Base-by-base conservation (phyloP, 1,284 basidiomycete genomes). In the Chondrostereum purpureum region DNA sequence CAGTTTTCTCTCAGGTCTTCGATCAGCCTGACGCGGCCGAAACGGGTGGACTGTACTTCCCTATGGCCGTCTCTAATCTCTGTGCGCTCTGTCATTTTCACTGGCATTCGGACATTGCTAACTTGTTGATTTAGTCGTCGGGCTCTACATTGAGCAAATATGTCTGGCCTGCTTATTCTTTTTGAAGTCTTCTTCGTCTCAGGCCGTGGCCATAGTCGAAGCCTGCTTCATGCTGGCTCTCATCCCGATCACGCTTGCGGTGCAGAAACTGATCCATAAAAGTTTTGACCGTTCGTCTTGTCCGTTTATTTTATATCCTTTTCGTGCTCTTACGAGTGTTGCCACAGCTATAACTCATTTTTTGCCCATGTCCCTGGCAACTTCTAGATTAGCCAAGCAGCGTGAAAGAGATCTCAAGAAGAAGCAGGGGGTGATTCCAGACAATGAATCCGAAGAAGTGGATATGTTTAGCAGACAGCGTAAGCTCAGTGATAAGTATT, bases 101-200 rank as follows among this genome's bases (percentile, higher is more conserved):
- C 27, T 38, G 34, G 34, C 21, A 31, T 18, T 14, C 36, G 47
- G 1, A 43, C 18, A 34, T 23, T 24, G 6, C 1, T 20, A 19
- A 20, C 20, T n/a, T n/a, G n/a, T n/a, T 17, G 19, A 22, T 36
- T 1, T 45, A 75, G 72, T 88, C 55, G 78, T 82, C 16, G 86
- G 83, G 1, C 65, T 83, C 37, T 88, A 87, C 59, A 79, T 87
- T 55, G 71, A 75, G 49, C 78, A 84, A 56, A 62, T 85, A 33
- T 82, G 76, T 52, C 62, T 87, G 12, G 70, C 74, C 5, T 77
- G 76, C 4, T 64, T 86, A 13, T 84, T 85, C 64, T 84, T 85
- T 70, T 60, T 86, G 31, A 78, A 78, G 31, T 58, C 62, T 0
- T 53, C 63, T 5, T 49, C 53, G 8, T 51, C 40, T 4, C 38